Base-by-base conservation (phyloP, 179 eudicot species). In the Corrigiola litoralis region DNA sequence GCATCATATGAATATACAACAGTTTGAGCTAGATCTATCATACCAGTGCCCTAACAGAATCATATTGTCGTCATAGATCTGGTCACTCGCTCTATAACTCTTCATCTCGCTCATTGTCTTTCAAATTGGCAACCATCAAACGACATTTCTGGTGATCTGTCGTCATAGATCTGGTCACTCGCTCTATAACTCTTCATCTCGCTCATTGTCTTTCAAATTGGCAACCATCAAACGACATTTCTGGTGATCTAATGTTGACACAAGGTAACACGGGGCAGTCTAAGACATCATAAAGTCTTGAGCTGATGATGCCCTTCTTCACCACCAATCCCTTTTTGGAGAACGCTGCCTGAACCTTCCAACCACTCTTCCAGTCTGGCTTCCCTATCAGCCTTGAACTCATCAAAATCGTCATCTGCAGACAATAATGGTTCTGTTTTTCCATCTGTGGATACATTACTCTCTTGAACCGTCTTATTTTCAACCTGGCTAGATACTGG, bases 341-440 rank as follows among this genome's bases (percentile, higher is more conserved):
- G 41, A 46, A 36, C 13, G 36, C 32, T 60, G 36, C 64, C 53
- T n/a, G 74, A 63, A 67, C 71, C 77, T 69, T 79, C 72, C 73
- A 92, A 76, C 98, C 98, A 92, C 66, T 85, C 86, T 64, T 92
- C 92, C 40, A 92, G 70, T 68, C 80, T 86, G 34, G 86, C 87
- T 77, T 92, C 95, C 72, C 53, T 88, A 65, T 82, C 82, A 23
- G 92, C 89, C 74, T 76, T 82, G 61, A 92, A 90, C 65, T 84
- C 87, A 16, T 92, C 86, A 41, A 47, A 92, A 49, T 76, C 83
- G 20, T 71, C 80, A 2, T 56, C 63, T 50, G 42, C 58, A 4
- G 90, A 34, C n/a, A 79, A 50, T 49, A 67, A 31, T 23, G 63
- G 50, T 33, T 49, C 66, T 42, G 72, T 28, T 47, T 66, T 62